Conservation (phyloP, 176 grass and related monocot species). For the Oryza coarctata region DNA sequence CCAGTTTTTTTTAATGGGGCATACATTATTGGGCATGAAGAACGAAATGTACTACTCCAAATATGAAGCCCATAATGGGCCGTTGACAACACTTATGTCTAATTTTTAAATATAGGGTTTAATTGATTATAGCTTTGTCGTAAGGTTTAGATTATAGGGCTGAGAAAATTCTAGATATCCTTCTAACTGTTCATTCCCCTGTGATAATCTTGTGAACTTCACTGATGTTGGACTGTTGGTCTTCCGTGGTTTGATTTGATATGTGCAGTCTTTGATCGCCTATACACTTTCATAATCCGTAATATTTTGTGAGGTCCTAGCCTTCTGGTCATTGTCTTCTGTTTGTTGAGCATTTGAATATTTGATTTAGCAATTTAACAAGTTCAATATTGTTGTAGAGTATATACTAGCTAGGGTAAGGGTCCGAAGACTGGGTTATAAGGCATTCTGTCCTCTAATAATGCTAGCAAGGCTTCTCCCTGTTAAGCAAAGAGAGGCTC, state of each 20-base stretch:
- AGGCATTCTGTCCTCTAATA: too few species aligned
- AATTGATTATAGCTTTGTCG: background rate
- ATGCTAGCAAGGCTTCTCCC: too few species aligned
- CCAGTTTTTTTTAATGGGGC: background rate
- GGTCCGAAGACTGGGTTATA: too few species aligned
- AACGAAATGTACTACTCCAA: background rate
- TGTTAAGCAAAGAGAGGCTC: too few species aligned
- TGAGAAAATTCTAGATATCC: background rate
- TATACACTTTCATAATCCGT: background rate
- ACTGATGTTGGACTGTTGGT: background rate
- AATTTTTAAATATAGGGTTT: background rate
- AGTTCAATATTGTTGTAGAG: background rate
- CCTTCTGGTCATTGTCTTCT: background rate
- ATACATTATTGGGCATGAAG: background rate
- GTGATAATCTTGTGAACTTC: background rate
- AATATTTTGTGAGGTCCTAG: background rate
- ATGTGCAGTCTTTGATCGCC: background rate
- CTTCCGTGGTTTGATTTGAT: background rate
- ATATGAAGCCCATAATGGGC: background rate
- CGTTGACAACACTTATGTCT: background rate
- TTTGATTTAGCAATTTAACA: background rate
- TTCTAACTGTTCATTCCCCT: background rate
- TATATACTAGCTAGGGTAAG: too few species aligned
- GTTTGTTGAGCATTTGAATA: background rate
- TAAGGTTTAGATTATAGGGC: background rate